These are phyloP conservation scores for Eragrostis nindensis DNA, from an alignment of 176 grass and related monocot species.

Conservation along the genomic window DNA sequence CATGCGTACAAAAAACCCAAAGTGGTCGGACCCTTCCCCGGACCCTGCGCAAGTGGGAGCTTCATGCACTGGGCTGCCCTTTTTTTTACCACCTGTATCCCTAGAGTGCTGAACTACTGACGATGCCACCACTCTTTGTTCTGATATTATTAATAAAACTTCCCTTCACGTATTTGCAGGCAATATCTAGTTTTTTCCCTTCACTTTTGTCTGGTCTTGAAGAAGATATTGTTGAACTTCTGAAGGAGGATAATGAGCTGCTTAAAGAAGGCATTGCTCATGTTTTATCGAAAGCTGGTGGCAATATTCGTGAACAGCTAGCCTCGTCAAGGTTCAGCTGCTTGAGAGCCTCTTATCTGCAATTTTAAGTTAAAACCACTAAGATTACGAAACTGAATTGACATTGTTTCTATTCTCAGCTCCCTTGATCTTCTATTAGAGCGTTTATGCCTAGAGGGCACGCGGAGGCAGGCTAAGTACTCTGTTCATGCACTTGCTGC, in stretches of 20 bases:
- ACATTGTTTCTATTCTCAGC: constrained; percentile 54
- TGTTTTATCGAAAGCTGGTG: constrained; percentile 96
- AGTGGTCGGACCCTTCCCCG: too few relatives aligned
- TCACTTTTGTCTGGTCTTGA: constrained; percentile 84
- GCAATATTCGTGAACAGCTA: constrained; percentile 91
- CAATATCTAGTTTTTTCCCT: constrained; percentile 71
- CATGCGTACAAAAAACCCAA: too few relatives aligned
- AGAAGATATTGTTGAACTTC: constrained; percentile 78
- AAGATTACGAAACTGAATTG: constrained; percentile 40
- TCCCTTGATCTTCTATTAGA: constrained; percentile 95
- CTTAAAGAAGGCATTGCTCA: constrained; percentile 99
- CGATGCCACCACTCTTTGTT: neutral
- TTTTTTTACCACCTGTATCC: neutral
- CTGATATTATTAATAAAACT: constrained; percentile 26
- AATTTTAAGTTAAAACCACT: constrained; percentile 2
- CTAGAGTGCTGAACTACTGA: neutral
- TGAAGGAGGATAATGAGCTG: constrained; percentile 94
- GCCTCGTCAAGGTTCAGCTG: constrained; percentile 73
- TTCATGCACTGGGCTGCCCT: too few relatives aligned
- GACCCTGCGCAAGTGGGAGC: too few relatives aligned
- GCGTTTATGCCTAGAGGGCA: constrained; percentile 92
- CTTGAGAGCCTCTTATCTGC: constrained; percentile 34
- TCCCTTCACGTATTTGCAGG: constrained; percentile 49
- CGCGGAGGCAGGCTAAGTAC: constrained; percentile 92
- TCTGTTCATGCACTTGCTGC: constrained; percentile 97